Conservation (phyloP, 164 flowering plant species). For the Chimonanthus praecox region DNA sequence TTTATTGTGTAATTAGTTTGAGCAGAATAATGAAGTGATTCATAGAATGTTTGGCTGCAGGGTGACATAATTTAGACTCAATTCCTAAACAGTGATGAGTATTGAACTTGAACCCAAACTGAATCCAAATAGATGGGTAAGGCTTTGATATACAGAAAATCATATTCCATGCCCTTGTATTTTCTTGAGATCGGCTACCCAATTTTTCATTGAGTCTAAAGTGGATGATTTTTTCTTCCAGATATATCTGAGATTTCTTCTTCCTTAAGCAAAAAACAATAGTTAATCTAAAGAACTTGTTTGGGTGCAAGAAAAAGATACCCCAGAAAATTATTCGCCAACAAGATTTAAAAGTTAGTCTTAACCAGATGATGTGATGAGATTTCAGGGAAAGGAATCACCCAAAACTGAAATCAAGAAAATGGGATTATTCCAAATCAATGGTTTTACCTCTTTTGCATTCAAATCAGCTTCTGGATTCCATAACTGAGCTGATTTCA, state of each 20-base stretch:
- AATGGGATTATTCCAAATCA: neutral
- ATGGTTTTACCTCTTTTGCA: conserved; percentile 10
- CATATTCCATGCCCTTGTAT: too few relatives aligned
- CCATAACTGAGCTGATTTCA: conserved; percentile 80
- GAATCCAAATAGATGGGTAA: too few relatives aligned
- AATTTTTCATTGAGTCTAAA: too few relatives aligned
- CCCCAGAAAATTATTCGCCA: neutral
- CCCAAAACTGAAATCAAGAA: neutral
- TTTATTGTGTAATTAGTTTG: too few relatives aligned
- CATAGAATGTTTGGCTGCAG: neutral
- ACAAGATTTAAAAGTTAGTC: neutral
- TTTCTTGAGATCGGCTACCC: too few relatives aligned
- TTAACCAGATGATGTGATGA: neutral
- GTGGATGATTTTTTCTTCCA: neutral
- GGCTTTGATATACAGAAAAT: too few relatives aligned
- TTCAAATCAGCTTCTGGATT: conserved; percentile 58
- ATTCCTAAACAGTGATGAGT: neutral
- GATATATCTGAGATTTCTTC: neutral
- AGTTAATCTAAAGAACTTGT: too few relatives aligned
- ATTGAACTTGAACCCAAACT: too few relatives aligned
- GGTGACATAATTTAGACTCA: neutral
- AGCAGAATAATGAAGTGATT: too few relatives aligned
- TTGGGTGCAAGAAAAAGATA: too few relatives aligned
- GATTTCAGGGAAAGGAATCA: neutral
- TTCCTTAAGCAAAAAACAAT: too few relatives aligned